Base-by-base conservation (phyloP, 2,329 filamentous ascomycete species). In the Colletotrichum viniferum region DNA sequence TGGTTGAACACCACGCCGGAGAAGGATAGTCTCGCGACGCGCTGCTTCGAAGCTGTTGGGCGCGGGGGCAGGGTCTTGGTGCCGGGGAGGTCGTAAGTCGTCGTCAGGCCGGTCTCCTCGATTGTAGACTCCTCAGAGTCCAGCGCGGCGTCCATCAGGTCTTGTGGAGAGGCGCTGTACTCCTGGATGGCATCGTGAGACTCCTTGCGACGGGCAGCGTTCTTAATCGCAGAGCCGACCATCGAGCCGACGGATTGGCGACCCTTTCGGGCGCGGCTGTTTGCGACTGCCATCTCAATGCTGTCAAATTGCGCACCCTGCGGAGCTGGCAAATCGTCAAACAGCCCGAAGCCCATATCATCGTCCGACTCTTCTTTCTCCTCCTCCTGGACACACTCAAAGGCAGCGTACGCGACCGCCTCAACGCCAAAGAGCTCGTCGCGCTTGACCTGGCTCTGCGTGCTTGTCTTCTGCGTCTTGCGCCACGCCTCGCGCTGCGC, bases 1-100 rank as follows among this genome's bases (percentile, higher is more conserved):
- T 92, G 89, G 60, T 86, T 88, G 81, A 93, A 92, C 38, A 82
- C 77, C 34, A 92, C 84, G 71, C 86, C 84, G 28, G 85, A 80
- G 75, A 92, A 89, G 12, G 84, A 80, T 62, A 93, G 82, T 63
- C 90, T 88, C 2, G 89, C 88, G 62, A 93, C 90, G 48, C 91
- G 90, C 81, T 93, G 91, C 81, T 91, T 91, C 21, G 87, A 88
- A 1, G 86, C 83, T 0, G 86, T 87, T 34, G 86, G 84, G 18
- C 86, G 88, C 2, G 91, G 90, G 0, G 84, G 80, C 6, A 93
- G 84, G 0, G 90, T 91, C 82, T 92, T 92, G 36, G 86, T 79
- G 0, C 89, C 89, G 0, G 90, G 90, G 0, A 93, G 85, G 71
- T 92, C 91, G 80, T 93, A 93, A 3, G 88, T 91, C 0, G 89